Evolutionary conservation across 331 rosid species (phyloP).

Genomic region (Stylosanthes scabra): DNA sequence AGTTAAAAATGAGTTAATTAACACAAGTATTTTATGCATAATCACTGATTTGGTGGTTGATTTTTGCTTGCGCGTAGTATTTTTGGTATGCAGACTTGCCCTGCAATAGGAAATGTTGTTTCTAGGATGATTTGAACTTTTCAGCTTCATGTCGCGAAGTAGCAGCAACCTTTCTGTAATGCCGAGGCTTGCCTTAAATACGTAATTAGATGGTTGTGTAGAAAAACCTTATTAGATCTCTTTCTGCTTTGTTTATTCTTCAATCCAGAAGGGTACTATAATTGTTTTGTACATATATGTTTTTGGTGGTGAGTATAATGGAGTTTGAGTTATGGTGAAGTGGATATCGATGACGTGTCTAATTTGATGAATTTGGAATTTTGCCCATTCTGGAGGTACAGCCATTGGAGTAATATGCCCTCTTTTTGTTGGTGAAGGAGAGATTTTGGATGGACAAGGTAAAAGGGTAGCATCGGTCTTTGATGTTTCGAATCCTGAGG

Average conservation of each 20-base stretch:
- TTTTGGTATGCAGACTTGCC: too few relatives aligned
- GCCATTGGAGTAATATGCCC: conserved; percentile 74
- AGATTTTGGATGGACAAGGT: conserved; percentile 60
- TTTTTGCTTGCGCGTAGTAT: too few relatives aligned
- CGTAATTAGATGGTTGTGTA: not conserved
- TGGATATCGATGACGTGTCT: conserved; percentile 8
- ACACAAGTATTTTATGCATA: too few relatives aligned
- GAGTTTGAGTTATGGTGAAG: conserved; percentile 28
- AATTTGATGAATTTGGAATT: conserved; percentile 28
- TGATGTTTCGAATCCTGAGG: conserved; percentile 66
- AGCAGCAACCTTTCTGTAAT: too few relatives aligned
- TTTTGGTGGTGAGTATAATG: conserved; percentile 12
- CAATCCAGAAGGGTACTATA: not conserved
- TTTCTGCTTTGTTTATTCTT: not conserved
- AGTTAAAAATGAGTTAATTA: too few relatives aligned
- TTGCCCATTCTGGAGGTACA: conserved; percentile 43
- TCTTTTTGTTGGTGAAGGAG: conserved; percentile 67
- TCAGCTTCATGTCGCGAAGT: too few relatives aligned
- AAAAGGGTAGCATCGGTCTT: conserved; percentile 67
- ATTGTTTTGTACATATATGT: not conserved
- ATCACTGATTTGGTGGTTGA: too few relatives aligned
- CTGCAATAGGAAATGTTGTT: not conserved
- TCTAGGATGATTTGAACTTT: not conserved
- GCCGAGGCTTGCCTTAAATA: not conserved
- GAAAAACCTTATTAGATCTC: not conserved